Conservation (phyloP, 148 eudicot species). For the Chenopodium suecicum region DNA sequence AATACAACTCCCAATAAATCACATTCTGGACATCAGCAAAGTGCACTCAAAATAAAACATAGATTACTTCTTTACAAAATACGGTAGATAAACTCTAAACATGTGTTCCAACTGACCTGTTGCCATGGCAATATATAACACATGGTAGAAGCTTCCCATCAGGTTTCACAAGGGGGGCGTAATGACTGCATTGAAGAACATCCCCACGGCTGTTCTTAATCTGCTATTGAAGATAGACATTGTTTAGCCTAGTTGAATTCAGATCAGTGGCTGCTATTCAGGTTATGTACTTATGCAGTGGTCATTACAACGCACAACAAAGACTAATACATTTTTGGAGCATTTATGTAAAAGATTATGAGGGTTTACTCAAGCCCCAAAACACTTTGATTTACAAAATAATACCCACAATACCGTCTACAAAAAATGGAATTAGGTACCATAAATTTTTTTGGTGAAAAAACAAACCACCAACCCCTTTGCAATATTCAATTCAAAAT, state of each 20-base stretch:
- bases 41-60: conserved; percentile 4
- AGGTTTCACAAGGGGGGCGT: conserved; percentile 62
- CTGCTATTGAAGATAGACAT: conserved; percentile 41
- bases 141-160: conserved; percentile 87
- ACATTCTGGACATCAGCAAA: neutral
- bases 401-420: neutral
- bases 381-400: neutral
- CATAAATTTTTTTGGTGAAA: neutral
- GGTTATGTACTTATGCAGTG: neutral
- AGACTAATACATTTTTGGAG: neutral
- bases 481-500: neutral
- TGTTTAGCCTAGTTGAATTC: neutral
- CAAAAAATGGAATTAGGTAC: neutral
- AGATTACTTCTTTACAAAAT: neutral
- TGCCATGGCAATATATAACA: conserved; percentile 96
- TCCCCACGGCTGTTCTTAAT: conserved; percentile 77
- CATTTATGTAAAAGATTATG: neutral
- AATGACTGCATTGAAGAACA: conserved; percentile 86
- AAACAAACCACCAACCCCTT: neutral
- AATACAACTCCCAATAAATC: too few relatives aligned
- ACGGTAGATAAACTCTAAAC: neutral
- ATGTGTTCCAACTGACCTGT: conserved; percentile 57
- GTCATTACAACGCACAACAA: neutral
- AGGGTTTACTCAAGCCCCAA: neutral
- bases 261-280: conserved; percentile 1